phyloP scores from a whole-genome alignment of 2,329 filamentous ascomycete species.

The Stemphylium lycopersici region DNA sequence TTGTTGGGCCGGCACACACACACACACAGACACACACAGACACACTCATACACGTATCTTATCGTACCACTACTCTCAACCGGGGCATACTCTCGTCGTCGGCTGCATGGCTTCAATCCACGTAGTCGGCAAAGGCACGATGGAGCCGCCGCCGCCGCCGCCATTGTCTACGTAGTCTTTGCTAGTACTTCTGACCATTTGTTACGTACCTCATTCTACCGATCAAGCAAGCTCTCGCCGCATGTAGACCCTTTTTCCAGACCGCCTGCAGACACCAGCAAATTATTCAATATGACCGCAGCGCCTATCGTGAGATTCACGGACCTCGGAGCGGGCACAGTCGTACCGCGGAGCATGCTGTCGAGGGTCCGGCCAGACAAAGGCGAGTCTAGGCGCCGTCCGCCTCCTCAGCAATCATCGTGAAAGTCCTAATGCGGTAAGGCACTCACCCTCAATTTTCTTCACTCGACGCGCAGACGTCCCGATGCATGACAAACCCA shows the following conservation, averaged over 20 bases:
- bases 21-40: not conserved
- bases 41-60: not conserved
- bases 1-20: slow-evolving; percentile 1
- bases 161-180: too few relatives aligned
- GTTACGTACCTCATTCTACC: not conserved
- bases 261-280: slow-evolving; percentile 15
- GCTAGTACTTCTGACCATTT: too few relatives aligned
- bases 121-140: not conserved
- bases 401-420: slow-evolving; percentile 33
- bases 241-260: slow-evolving; percentile 1
- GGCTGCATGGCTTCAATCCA: not conserved
- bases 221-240: not conserved
- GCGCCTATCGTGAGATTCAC: slow-evolving; percentile 21
- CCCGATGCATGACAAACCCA: slow-evolving; percentile 28
- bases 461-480: slow-evolving; percentile 26
- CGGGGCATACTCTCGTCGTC: too few relatives aligned
- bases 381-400: slow-evolving; percentile 33
- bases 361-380: slow-evolving; percentile 19
- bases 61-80: not conserved
- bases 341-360: slow-evolving; percentile 15
- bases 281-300: slow-evolving; percentile 12
- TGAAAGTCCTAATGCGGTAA: slow-evolving; percentile 43
- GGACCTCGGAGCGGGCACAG: slow-evolving; percentile 16
- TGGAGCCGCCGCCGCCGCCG: too few relatives aligned
- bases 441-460: slow-evolving; percentile 36